phyloP scores from a whole-genome alignment of 495 filamentous ascomycete genomes.

The Neurospora discreta region DNA sequence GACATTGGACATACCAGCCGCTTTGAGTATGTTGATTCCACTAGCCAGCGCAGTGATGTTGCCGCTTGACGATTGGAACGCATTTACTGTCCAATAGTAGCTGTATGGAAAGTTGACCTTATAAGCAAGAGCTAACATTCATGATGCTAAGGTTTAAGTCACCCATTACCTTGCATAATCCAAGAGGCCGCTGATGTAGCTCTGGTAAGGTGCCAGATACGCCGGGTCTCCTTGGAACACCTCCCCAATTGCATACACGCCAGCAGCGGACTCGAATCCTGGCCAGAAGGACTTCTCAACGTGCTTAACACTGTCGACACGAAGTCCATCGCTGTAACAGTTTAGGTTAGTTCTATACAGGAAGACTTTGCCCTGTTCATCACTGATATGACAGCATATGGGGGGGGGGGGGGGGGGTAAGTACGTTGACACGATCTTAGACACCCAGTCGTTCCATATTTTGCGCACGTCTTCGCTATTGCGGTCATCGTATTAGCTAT shows the following conservation, averaged over 20 bases:
- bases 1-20: conserved; percentile 2
- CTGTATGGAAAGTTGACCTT: conserved; percentile 4
- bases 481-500: neutral
- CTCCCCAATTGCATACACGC: conserved; percentile 62
- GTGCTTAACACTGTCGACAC: conserved; percentile 66
- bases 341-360: neutral
- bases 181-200: conserved; percentile 48
- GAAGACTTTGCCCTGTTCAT: neutral
- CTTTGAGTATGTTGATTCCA: conserved; percentile 45
- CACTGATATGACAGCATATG: neutral
- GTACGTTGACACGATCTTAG: conserved; percentile 50
- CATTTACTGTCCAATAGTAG: conserved; percentile 49
- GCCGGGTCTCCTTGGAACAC: conserved; percentile 50
- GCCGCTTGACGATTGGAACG: conserved; percentile 49
- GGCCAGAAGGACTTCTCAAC: conserved; percentile 62
- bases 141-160: neutral
- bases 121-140: neutral
- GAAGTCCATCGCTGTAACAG: conserved; percentile 49
- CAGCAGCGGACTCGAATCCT: conserved; percentile 50
- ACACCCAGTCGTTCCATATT: conserved; percentile 57
- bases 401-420: too few species aligned
- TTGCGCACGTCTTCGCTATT: conserved; percentile 34
- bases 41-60: conserved; percentile 48
- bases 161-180: conserved; percentile 53
- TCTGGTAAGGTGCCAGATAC: conserved; percentile 57